Evolutionary conservation across 2,329 filamentous ascomycete species (phyloP), one percentile per base, ranked within the genome.

Genomic region (Neonectria ditissima): DNA sequence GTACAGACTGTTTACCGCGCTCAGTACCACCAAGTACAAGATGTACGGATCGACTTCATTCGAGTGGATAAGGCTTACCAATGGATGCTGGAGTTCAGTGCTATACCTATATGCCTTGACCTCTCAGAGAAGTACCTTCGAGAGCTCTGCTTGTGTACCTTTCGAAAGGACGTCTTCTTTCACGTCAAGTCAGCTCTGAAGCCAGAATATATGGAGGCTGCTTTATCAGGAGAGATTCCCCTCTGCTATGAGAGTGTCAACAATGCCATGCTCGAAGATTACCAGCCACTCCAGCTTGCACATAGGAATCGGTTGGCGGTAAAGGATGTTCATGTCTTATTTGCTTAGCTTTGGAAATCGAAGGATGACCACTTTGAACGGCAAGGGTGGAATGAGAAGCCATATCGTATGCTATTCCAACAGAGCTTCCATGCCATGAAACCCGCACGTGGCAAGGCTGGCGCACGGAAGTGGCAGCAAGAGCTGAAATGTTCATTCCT

Each of bases 111-210:
- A 1, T 59, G 55, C 20, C 47, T 59, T 7, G 24, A 52, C 11
- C 24, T 52, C 47, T 5, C 52, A 4, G 47, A 59, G n/a, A 52
- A 32, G 2, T 59, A 59, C 22, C 55, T 52, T 59, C 47, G 37
- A 32, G 16, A 52, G 24, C 34, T 52, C 5, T 45, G 55, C 22
- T 5, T 52, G 4, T 59, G 45, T 45, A 47, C 55, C 10, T 59
- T 59, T 32, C 45, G 55, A 10, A 59, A 59, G 24, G 45, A 52
- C 14, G 47, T 59, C 8, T 59, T 59, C 55, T 48, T 43, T 16
- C 20, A 44, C 26, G 20, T 30, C 18, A 58, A 39, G 18, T 58
- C 45, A 28, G 55, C 43, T 26, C 18, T 39, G 11, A 34, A 37
- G 4, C 54, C 54, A 22, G 54, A 45, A 13, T 11, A 16, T 16